Evolutionary conservation across 768 basidiomycete genomes (phyloP).

Genomic region (Austroboletus festivus): DNA sequence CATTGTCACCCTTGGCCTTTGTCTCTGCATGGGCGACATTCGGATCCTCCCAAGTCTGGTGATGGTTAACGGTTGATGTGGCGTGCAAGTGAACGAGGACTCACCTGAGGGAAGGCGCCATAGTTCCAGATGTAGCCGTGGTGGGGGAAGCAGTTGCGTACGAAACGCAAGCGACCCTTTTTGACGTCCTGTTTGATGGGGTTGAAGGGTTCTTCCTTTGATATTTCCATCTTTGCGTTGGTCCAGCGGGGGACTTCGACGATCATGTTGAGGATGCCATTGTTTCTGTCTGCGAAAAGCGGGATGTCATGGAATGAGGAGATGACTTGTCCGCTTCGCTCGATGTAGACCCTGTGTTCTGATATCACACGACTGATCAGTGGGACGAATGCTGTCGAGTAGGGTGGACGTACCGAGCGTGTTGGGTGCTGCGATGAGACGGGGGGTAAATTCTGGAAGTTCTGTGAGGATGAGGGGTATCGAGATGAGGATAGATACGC

Average conservation of each 20-base stretch:
- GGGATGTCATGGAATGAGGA: constrained; percentile 96
- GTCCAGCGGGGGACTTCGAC: constrained; percentile 99
- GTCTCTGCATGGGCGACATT: constrained; percentile 85
- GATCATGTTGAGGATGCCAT: constrained; percentile 97
- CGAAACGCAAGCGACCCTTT: constrained; percentile 92
- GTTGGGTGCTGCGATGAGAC: constrained; percentile 85
- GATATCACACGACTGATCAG: constrained; percentile 27
- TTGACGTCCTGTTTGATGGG: constrained; percentile 99
- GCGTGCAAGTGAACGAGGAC: constrained; percentile 13
- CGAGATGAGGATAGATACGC: not conserved
- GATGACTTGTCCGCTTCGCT: constrained; percentile 80
- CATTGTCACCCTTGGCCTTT: constrained; percentile 98
- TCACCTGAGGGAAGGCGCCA: constrained; percentile 95
- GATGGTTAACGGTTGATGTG: not conserved
- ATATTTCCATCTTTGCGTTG: constrained; percentile 99
- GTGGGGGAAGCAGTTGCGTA: constrained; percentile 99
- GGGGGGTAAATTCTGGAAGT: constrained; percentile 60
- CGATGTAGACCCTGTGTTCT: constrained; percentile 96
- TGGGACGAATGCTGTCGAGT: constrained; percentile 3
- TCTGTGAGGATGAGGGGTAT: not conserved
- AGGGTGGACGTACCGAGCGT: constrained; percentile 71
- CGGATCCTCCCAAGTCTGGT: constrained; percentile 98
- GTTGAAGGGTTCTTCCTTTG: constrained; percentile 97
- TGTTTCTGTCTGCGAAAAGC: constrained; percentile 93
- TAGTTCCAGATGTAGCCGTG: constrained; percentile 99